These are phyloP conservation scores for Hepatocystis sp. DNA, from an alignment of 169 alveolate species.

Conservation along the genomic window DNA sequence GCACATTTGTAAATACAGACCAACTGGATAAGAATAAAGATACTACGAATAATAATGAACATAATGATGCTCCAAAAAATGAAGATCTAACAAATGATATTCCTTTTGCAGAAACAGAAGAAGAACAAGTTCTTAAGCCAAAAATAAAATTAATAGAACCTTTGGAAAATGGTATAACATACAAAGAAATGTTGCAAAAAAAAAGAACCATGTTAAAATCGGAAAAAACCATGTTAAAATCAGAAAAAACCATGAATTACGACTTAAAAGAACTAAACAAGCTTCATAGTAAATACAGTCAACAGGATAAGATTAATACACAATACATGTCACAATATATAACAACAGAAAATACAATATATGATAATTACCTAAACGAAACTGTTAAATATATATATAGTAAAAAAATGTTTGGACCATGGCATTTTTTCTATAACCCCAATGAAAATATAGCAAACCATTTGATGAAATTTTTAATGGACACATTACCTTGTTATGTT, in stretches of 20 bases:
- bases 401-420: constrained; percentile 63
- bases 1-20: too few species aligned
- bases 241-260: constrained; percentile 1
- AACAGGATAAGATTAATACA: neutral
- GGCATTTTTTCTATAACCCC: constrained; percentile 57
- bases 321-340: constrained; percentile 29
- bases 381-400: constrained; percentile 63
- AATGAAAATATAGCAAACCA: constrained; percentile 37
- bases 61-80: neutral
- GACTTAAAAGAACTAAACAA: neutral
- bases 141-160: too few species aligned
- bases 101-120: too few species aligned
- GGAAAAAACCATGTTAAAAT: too few species aligned
- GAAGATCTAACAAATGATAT: neutral
- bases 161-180: too few species aligned
- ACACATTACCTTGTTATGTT: constrained; percentile 65
- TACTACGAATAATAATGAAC: neutral
- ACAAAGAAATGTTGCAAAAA: neutral
- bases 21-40: constrained; percentile 33
- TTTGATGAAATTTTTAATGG: constrained; percentile 26
- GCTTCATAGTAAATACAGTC: neutral
- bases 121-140: too few species aligned
- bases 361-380: constrained; percentile 35
- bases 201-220: constrained; percentile 3
- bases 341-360: constrained; percentile 23